A percentile compares a stretch with the other conserved stretches of the same genome.
Conservation (phyloP, 495 filamentous ascomycete species). For the Neurospora cerealis region DNA sequence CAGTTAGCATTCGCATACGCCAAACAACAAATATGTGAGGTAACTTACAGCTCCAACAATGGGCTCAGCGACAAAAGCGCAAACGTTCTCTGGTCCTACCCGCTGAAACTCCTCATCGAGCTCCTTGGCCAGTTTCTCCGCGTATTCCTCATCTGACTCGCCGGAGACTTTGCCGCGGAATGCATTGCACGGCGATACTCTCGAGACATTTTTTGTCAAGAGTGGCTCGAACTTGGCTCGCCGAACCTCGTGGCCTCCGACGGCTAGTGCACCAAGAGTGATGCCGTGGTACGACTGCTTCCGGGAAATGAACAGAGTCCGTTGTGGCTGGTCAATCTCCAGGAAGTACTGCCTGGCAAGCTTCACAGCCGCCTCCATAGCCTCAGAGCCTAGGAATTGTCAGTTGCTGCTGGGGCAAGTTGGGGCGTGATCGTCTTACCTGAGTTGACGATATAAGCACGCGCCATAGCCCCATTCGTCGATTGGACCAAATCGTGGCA, state of each 20-base stretch:
- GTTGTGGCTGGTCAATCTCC: conserved; percentile 33
- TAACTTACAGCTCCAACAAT: conserved; percentile 41
- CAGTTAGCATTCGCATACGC: neutral
- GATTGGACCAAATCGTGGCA: conserved; percentile 32
- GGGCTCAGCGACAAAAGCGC: conserved; percentile 69
- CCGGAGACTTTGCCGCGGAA: conserved; percentile 24
- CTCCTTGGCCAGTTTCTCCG: conserved; percentile 49
- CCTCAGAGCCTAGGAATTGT: conserved; percentile 28
- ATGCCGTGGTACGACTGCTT: conserved; percentile 67
- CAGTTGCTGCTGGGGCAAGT: conserved; percentile 14
- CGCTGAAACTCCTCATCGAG: conserved; percentile 65
- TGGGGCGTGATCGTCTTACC: conserved; percentile 39
- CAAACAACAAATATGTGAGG: neutral
- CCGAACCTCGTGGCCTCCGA: conserved; percentile 53
- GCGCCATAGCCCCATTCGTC: conserved; percentile 35
- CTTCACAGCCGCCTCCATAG: conserved; percentile 43
- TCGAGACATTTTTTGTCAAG: conserved; percentile 48
- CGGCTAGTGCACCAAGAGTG: conserved; percentile 55
- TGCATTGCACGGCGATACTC: conserved; percentile 56
- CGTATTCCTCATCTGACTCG: conserved; percentile 31
- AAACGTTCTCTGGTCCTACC: conserved; percentile 61
- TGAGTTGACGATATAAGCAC: conserved; percentile 44
- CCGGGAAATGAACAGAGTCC: conserved; percentile 54
- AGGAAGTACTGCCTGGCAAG: conserved; percentile 59
- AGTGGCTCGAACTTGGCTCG: conserved; percentile 58